phyloP scores from a whole-genome alignment of 169 alveolate genomes.

The Cryptosporidium tyzzeri region DNA sequence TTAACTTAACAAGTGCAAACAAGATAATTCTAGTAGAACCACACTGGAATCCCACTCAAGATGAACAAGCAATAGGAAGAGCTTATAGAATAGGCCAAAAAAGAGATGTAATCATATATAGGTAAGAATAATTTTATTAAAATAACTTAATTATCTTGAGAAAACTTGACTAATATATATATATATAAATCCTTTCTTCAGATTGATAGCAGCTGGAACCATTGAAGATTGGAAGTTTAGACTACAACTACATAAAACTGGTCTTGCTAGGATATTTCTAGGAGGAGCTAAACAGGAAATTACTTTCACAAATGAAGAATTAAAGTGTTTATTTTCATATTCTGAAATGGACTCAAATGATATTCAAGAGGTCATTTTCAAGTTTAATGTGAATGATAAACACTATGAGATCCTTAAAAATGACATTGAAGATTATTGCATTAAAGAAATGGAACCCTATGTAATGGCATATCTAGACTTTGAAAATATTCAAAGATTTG shows the following conservation, averaged over 20 bases:
- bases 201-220: conserved; percentile 51
- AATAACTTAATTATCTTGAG: background rate
- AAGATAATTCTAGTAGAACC: conserved; percentile 87
- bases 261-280: conserved; percentile 42
- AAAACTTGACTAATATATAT: background rate
- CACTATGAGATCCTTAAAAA: conserved; percentile 13
- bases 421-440: conserved; percentile 8
- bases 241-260: conserved; percentile 72
- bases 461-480: conserved; percentile 67
- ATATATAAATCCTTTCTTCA: background rate
- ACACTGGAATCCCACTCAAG: conserved; percentile 88
- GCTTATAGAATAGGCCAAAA: conserved; percentile 87
- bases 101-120: conserved; percentile 84
- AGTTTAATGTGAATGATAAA: conserved; percentile 2
- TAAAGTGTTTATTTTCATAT: conserved; percentile 40
- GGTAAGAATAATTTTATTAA: conserved; percentile 74
- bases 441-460: conserved; percentile 23
- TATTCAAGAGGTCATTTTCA: conserved; percentile 25
- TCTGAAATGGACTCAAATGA: conserved; percentile 11
- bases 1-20: conserved; percentile 87
- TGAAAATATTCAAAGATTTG: conserved; percentile 51
- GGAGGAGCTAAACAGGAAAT: conserved; percentile 38
- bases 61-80: conserved; percentile 88
- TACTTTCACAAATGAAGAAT: conserved; percentile 33
- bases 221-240: conserved; percentile 66